Evolutionary conservation across 345 rosid genomes (phyloP), one percentile per base, ranked within the genome.

Genomic region (Hypericum androsaemum): DNA sequence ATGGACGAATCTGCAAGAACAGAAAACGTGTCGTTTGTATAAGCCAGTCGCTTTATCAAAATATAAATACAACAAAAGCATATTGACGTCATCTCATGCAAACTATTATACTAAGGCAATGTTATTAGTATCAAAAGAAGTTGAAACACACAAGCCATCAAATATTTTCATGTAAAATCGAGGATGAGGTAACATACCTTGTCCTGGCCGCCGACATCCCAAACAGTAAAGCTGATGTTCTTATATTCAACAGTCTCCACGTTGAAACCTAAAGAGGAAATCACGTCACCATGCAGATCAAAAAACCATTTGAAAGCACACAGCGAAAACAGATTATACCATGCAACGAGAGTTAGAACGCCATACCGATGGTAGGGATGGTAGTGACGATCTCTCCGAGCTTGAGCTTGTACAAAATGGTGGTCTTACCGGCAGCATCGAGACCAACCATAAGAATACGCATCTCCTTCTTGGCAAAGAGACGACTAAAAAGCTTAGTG

Each of bases 1-100:
- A 41, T 32, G 82, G 86, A 28, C 80, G 82, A 53, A 80, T 74
- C 86, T 76, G 75, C 3, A 8, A n/a, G 11, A 50, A 7, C 10
- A 14, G 7, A 39, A 3, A 47, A 57, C 32, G 9, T 7, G 16
- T 6, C 14, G 8, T 5, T 14, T 7, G 17, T 5, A 51, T 28
- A 55, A 32, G n/a, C 17, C 37, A n/a, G 12, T 15, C n/a, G n/a
- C n/a, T n/a, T n/a, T n/a, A n/a, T n/a, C n/a, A n/a, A n/a, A n/a
- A n/a, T n/a, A n/a, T n/a, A n/a, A n/a, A n/a, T n/a, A n/a, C n/a
- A n/a, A n/a, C n/a, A n/a, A n/a, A n/a, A n/a, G n/a, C n/a, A n/a
- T n/a, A n/a, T n/a, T n/a, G n/a, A n/a, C n/a, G n/a, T n/a, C n/a
- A n/a, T n/a, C n/a, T n/a, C n/a, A n/a, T n/a, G n/a, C n/a, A n/a